Base-by-base conservation (phyloP, 345 rosid species). In the Syzygium aqueum region DNA sequence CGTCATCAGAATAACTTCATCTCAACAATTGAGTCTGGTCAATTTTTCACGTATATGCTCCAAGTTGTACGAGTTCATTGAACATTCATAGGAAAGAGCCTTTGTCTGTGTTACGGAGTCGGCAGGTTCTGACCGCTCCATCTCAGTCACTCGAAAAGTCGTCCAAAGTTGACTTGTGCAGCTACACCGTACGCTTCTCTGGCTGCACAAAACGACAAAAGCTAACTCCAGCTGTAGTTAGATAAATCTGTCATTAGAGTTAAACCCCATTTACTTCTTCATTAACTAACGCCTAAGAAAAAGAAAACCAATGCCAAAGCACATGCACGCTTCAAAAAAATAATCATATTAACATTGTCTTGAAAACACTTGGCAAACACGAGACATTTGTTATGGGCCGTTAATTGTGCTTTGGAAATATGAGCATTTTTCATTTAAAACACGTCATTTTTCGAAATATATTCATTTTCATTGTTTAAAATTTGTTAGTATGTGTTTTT, bases 361-460 rank as follows among this genome's bases (percentile, higher is more conserved):
- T 59, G 14, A 27, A 28, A 27, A 27, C 12, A 30, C 4, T 59
- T 59, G 13, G n/a, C n/a, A 59, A 59, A 11, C 12, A 5, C 14
- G 8, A 27, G n/a, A 59, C 30, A 27, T 23, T 27, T 59, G 33
- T 59, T 27, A 59, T 27, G n/a, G 8, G 33, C 27, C n/a, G 27
- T 59, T 27, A 59, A 59, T 27, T 11, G 17, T 27, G 0, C 33
- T 27, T 59, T 27, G n/a, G 30, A 59, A 25, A 27, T 12, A 27
- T 11, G 17, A 27, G 12, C 17, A 27, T 59, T 27, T 27, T 5
- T 12, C 16, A 59, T 59, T 59, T 59, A 15, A 28, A 27, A 0
- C 0, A 0, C 16, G 7, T 59, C 14, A 11, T 27, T 12, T 59
- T 59, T 59, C 0, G 0, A 59, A 59, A 59, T 59, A 12, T 27